phyloP scores from a whole-genome alignment of 805 yeast genomes.

The Deakozyma indianensis region DNA sequence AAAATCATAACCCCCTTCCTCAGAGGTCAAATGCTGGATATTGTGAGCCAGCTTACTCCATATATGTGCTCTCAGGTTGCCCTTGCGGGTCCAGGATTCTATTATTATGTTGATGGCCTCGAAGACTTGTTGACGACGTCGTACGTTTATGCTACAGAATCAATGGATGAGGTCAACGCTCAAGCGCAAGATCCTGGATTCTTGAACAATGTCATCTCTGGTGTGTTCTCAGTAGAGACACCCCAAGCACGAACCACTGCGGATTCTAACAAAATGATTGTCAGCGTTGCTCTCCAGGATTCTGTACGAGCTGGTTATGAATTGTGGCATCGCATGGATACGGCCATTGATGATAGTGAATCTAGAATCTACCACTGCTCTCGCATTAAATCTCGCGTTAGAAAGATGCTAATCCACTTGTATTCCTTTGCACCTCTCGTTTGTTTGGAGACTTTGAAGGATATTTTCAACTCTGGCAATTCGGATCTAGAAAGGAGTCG shows the following conservation, averaged over 20 bases:
- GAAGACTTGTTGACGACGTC: constrained; percentile 50
- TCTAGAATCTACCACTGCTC: constrained; percentile 35
- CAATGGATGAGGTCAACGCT: constrained; percentile 3
- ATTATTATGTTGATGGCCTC: constrained; percentile 32
- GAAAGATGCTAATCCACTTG: constrained; percentile 47
- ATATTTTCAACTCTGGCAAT: constrained; percentile 16
- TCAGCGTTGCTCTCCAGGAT: constrained; percentile 50
- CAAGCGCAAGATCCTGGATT: constrained; percentile 33
- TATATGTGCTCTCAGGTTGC: neutral
- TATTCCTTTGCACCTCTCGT: constrained; percentile 60
- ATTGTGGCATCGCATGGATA: constrained; percentile 63
- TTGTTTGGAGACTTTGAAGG: constrained; percentile 51
- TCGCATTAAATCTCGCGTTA: constrained; percentile 54
- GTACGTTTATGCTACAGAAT: constrained; percentile 28
- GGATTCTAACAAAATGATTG: constrained; percentile 38
- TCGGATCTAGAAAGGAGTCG: constrained; percentile 11
- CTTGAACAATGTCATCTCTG: constrained; percentile 43
- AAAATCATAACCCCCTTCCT: constrained; percentile 2
- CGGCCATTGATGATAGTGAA: constrained; percentile 12
- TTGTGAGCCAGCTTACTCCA: neutral
- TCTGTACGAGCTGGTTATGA: constrained; percentile 39
- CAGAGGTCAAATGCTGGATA: constrained; percentile 7
- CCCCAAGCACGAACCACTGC: constrained; percentile 35
- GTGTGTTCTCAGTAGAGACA: constrained; percentile 63
- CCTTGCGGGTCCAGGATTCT: neutral